phyloP scores from a whole-genome alignment of 441 rosid species.

The Geranium incanum region DNA sequence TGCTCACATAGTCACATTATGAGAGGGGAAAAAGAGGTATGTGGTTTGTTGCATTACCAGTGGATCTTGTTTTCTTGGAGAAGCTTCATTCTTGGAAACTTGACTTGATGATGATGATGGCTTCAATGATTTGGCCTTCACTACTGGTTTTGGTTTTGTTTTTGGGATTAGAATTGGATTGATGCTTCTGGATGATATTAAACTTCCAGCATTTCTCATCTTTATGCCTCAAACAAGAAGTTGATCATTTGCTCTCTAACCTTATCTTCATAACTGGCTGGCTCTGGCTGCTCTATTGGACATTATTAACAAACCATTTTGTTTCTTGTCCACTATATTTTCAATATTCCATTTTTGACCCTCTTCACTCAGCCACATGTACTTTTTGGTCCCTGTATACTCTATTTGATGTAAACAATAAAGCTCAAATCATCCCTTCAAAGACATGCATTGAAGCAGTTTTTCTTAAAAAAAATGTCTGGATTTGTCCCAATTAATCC shows the following conservation, averaged over 20 bases:
- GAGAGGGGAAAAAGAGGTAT: neutral
- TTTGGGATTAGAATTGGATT: constrained; percentile 15
- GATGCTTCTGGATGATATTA: constrained; percentile 20
- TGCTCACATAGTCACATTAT: too few relatives aligned
- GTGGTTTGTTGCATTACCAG: constrained; percentile 17
- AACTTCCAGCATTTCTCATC: constrained; percentile 18
- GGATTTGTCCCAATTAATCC: too few relatives aligned
- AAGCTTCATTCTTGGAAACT: constrained; percentile 10
- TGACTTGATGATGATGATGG: neutral
- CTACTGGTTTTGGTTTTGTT: neutral
- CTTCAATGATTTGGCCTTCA: constrained; percentile 12
- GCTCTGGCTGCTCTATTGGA: neutral
- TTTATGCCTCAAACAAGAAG: neutral
- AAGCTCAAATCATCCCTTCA: too few relatives aligned
- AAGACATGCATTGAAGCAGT: too few relatives aligned
- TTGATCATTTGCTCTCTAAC: neutral
- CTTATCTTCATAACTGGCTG: neutral
- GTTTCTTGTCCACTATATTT: constrained; percentile 1
- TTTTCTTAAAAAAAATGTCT: too few relatives aligned
- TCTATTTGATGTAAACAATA: too few relatives aligned
- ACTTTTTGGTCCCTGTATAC: neutral
- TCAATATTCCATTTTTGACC: neutral
- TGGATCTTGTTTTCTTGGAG: constrained; percentile 20
- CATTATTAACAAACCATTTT: neutral
- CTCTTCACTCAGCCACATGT: neutral